Evolutionary conservation across 164 flowering plant genomes (phyloP).

Genomic region (Piper longum): DNA sequence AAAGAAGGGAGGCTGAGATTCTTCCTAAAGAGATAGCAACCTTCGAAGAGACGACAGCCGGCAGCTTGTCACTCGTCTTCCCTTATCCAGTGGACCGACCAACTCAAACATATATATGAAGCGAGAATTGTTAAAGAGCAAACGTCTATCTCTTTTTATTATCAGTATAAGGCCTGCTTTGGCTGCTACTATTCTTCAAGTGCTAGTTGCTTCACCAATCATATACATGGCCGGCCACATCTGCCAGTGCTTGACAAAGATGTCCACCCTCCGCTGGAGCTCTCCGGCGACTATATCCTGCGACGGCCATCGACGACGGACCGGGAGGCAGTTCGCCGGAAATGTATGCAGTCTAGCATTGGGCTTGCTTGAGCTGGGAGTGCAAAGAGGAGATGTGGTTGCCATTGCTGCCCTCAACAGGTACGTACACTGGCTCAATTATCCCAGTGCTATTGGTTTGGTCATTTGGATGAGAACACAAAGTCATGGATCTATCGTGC

Average conservation of each 20-base stretch:
- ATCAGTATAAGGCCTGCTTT: not conserved
- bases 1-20: not conserved
- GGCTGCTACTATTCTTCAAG: not conserved
- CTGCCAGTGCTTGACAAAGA: constrained; percentile 61
- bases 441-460: not conserved
- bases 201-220: not conserved
- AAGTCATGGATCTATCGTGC: not conserved
- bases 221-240: constrained; percentile 29
- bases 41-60: not conserved
- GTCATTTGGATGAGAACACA: not conserved
- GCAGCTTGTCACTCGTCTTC: not conserved
- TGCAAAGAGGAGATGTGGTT: constrained; percentile 50
- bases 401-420: constrained; percentile 85
- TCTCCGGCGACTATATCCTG: constrained; percentile 25
- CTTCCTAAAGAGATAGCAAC: not conserved
- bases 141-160: too few species aligned
- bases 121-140: not conserved
- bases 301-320: constrained; percentile 21
- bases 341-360: constrained; percentile 35
- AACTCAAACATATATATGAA: too few species aligned
- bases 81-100: not conserved
- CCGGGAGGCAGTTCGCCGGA: constrained; percentile 48
- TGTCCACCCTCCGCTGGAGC: constrained; percentile 24
- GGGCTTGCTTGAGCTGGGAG: constrained; percentile 44
- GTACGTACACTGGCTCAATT: constrained; percentile 13